These are phyloP conservation scores for Solidago caesia DNA, from an alignment of 129 eudicot species.

Conservation along the genomic window DNA sequence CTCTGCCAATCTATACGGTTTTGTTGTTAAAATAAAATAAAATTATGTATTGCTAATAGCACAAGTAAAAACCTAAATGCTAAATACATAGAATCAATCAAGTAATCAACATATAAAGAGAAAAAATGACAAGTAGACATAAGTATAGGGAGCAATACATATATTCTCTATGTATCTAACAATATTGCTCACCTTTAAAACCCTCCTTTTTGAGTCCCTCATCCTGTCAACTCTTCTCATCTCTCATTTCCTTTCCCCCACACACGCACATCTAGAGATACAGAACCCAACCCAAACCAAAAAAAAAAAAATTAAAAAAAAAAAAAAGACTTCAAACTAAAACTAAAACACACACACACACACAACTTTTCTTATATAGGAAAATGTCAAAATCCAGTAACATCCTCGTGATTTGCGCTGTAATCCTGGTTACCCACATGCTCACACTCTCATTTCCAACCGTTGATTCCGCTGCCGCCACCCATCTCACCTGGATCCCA, in stretches of 20 bases:
- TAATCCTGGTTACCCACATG: constrained; percentile 32
- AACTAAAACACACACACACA: neutral
- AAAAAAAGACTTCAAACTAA: neutral
- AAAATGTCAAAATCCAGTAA: constrained; percentile 33
- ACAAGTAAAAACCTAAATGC: too few species aligned
- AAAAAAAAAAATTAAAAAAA: neutral
- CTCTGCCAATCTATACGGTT: too few species aligned
- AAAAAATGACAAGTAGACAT: neutral
- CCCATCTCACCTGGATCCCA: constrained; percentile 24
- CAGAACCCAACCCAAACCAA: neutral
- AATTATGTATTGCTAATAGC: too few species aligned
- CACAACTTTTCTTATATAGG: neutral
- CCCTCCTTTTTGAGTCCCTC: constrained; percentile 20
- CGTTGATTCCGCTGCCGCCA: constrained; percentile 29
- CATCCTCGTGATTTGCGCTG: constrained; percentile 38
- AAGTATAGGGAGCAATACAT: neutral
- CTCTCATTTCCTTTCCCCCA: constrained; percentile 4
- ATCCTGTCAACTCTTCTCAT: constrained; percentile 23
- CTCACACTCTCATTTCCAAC: constrained; percentile 28
- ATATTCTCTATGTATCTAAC: constrained; percentile 4
- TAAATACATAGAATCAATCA: neutral
- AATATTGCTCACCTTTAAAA: constrained; percentile 25
- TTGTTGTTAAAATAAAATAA: too few species aligned
- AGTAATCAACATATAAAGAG: neutral
- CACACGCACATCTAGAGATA: neutral